Conservation (phyloP, 192 early-diverging fungal species). For the Coemansia sp. region DNA sequence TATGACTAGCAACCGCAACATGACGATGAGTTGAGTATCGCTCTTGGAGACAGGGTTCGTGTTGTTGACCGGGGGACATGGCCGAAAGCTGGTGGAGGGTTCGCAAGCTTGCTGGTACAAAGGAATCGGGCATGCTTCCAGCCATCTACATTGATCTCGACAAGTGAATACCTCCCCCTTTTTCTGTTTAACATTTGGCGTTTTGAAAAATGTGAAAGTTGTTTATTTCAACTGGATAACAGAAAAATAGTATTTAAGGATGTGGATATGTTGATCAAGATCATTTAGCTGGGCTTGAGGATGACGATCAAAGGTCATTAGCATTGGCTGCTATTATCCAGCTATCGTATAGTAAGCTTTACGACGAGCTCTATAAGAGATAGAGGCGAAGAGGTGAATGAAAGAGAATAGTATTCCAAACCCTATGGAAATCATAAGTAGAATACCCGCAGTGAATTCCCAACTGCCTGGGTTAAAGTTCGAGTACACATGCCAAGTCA, state of each 20-base stretch:
- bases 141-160: constrained; percentile 52
- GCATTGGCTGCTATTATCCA: too few relatives aligned
- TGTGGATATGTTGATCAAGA: too few relatives aligned
- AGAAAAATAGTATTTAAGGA: too few relatives aligned
- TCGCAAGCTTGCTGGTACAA: constrained; percentile 7
- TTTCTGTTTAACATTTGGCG: too few relatives aligned
- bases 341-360: too few relatives aligned
- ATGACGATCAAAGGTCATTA: too few relatives aligned
- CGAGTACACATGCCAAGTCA: not conserved
- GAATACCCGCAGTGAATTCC: not conserved
- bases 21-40: constrained; percentile 41
- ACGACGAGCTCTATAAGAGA: too few relatives aligned
- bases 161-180: constrained; percentile 13
- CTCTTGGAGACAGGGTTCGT: constrained; percentile 29
- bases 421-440: not conserved
- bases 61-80: constrained; percentile 46
- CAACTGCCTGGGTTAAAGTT: not conserved
- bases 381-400: too few relatives aligned
- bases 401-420: too few relatives aligned
- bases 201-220: too few relatives aligned
- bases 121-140: constrained; percentile 33
- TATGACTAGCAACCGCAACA: constrained; percentile 49
- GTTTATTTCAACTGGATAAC: too few relatives aligned
- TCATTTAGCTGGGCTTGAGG: too few relatives aligned
- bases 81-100: constrained; percentile 54